Evolutionary conservation across 768 basidiomycete genomes (phyloP).

Genomic region (Mycena leptocephala): DNA sequence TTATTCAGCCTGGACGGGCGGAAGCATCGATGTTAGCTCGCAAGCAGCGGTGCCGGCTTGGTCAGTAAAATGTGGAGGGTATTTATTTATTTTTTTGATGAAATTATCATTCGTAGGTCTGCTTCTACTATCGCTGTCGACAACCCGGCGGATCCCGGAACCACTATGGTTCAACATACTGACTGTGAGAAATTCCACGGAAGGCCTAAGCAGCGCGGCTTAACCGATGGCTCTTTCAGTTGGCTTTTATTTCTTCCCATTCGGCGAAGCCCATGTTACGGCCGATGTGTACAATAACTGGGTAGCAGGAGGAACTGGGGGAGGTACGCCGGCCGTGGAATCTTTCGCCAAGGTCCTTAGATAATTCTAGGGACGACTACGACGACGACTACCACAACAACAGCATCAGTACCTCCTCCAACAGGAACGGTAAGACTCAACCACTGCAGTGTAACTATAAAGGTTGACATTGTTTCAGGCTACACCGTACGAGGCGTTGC

Average conservation of each 20-base stretch:
- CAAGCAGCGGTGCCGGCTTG: slow-evolving; percentile 58
- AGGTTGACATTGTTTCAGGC: not conserved
- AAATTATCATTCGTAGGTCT: slow-evolving; percentile 1
- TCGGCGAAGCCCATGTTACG: slow-evolving; percentile 63
- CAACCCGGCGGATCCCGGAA: slow-evolving; percentile 65
- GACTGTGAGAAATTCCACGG: slow-evolving; percentile 60
- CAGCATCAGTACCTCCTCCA: slow-evolving; percentile 51
- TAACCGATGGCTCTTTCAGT: slow-evolving; percentile 50
- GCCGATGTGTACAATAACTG: slow-evolving; percentile 64
- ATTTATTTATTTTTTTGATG: not conserved
- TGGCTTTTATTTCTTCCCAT: slow-evolving; percentile 73
- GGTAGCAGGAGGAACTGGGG: slow-evolving; percentile 65
- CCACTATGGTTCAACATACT: slow-evolving; percentile 70
- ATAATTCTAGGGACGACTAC: slow-evolving; percentile 44
- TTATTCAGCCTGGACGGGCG: slow-evolving; percentile 58
- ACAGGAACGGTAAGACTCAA: slow-evolving; percentile 47
- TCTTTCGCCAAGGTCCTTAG: not conserved
- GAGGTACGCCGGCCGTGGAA: slow-evolving; percentile 37
- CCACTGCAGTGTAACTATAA: not conserved
- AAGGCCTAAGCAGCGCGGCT: not conserved
- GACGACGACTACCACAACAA: slow-evolving; percentile 51
- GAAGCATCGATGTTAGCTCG: slow-evolving; percentile 52
- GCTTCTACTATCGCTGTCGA: slow-evolving; percentile 60
- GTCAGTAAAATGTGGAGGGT: slow-evolving; percentile 41
- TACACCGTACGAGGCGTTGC: not conserved